Base-by-base conservation (phyloP, 176 grass and related monocot species). In the Oryza glaberrima region DNA sequence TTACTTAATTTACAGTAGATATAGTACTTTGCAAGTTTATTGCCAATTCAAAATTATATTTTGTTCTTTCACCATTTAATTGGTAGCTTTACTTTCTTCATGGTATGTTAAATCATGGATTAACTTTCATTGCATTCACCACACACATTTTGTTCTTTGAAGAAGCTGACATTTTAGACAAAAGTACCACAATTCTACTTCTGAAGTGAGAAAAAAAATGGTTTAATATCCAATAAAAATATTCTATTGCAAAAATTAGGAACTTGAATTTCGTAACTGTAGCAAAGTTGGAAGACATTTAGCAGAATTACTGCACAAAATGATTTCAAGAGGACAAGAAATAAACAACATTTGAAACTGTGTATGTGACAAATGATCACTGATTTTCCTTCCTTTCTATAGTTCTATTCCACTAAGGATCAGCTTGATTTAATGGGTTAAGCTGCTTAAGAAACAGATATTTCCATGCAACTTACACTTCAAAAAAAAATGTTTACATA, bases 241-340 rank as follows among this genome's bases (percentile, higher is more conserved):
- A 32, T 30, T 35, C 25, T 67, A 45, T 40, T 13, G 9, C 69
- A 23, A 3, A 34, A 16, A 7, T 25, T 7, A 16, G 4, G 11
- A 28, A 3, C 40, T 70, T 23, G 66, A 82, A 61, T 82, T 61
- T 6, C 64, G 28, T 15, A 63, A 46, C 8, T 36, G 20, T 35
- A 66, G 70, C 22, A 49, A 75, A 65, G 16, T 3, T 44, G 52
- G 52, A 8, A 74, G 11, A 74, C 11, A 20, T 11, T 23, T 34
- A 64, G 38, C 7, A 35, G 16, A 74, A 65, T 41, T 4, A 7
- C 2, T 17, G 48, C 22, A 17, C 6, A 35, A 30, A 73, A 23
- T 69, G 32, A 17, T 73, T 52, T 45, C 81, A 67, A 23, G 36
- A 78, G 23, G 56, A 51, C 48, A 71, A 45, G 22, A 77, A 78